A percentile compares a stretch with the other conserved stretches of the same genome.
Conservation (phyloP, 108 stramenopile species). For the Cyclostephanos tholiformis region DNA sequence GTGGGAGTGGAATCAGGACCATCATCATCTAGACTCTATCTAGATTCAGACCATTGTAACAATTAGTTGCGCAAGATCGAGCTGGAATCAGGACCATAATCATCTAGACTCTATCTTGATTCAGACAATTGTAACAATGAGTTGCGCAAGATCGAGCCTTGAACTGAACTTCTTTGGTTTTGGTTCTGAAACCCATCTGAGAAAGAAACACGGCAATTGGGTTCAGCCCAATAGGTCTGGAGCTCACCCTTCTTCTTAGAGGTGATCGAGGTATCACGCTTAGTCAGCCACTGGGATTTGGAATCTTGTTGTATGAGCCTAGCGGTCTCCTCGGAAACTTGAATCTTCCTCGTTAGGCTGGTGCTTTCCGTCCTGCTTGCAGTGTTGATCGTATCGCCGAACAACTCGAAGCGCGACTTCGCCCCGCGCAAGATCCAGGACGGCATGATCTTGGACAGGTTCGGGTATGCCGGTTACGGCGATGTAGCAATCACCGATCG, state of each 20-base stretch:
- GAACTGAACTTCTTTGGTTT: no score
- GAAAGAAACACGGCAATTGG: constrained; percentile 23
- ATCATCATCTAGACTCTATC: not conserved
- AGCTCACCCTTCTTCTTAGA: constrained; percentile 66
- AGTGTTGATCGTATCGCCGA: constrained; percentile 70
- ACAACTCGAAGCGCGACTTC: constrained; percentile 60
- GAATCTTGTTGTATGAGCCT: constrained; percentile 34
- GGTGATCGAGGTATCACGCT: constrained; percentile 43
- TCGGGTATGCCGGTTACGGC: constrained; percentile 65
- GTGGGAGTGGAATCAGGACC: not conserved
- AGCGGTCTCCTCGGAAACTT: constrained; percentile 63
- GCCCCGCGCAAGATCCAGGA: constrained; percentile 60
- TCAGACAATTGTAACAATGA: not conserved
- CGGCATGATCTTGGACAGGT: constrained; percentile 57
- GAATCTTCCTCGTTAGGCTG: constrained; percentile 51
- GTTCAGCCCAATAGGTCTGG: constrained; percentile 61
- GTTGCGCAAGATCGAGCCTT: not conserved
- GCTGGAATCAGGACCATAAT: not conserved
- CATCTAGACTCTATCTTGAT: not conserved
- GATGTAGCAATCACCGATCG: constrained; percentile 66
- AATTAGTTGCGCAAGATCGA: no score
- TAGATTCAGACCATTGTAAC: no score
- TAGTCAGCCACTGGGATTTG: constrained; percentile 48
- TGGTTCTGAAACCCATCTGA: not conserved
- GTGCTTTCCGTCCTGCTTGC: constrained; percentile 66